Evolutionary conservation across 257 asterid genomes (phyloP), one percentile per base, ranked within the genome.

Genomic region (Ocimum tenuiflorum): DNA sequence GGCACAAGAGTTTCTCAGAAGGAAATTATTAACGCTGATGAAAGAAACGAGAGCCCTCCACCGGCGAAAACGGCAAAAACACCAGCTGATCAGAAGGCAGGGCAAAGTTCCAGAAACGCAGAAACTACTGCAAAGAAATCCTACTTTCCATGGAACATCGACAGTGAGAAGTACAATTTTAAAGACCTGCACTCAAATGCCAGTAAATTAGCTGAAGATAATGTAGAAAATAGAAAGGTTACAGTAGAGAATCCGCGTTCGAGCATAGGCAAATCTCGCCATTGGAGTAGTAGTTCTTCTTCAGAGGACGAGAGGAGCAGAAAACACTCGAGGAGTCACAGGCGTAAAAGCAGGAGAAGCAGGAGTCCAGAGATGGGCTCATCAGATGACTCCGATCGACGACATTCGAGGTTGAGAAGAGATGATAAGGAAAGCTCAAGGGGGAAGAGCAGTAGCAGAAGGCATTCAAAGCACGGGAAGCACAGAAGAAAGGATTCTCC

Each of bases 391-490:
- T 78, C 86, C 11, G 82, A 69, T 52, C 74, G 75, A 5, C 71
- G 63, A 49, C 60, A 13, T 46, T 81, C 88, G 29, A 83, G 76
- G 63, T 81, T 91, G 14, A 76, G 79, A 77, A 78, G 73, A 71
- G 80, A 80, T 56, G 85, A 78, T 22, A 86, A 83, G 74, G 73
- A 75, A 27, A 63, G 80, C 24, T 67, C 80, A 12, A 70, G 75
- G 48, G 88, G 79, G 41, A 85, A 79, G 76, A 80, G 87, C 67
- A 77, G 86, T 71, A 78, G 63, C 94, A 68, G 55, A 20, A 89
- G 87, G 84, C 94, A 87, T 74, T 81, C 61, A 62, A 89, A 83
- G 68, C 88, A 83, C 72, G 77, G 80, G 60, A 89, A 83, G 68
- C 88, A 83, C 72, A 78, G 80, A 65, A 70, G 84, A 68, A 78